phyloP scores from a whole-genome alignment of 805 yeast genomes.

The Candida namnaoensis region DNA sequence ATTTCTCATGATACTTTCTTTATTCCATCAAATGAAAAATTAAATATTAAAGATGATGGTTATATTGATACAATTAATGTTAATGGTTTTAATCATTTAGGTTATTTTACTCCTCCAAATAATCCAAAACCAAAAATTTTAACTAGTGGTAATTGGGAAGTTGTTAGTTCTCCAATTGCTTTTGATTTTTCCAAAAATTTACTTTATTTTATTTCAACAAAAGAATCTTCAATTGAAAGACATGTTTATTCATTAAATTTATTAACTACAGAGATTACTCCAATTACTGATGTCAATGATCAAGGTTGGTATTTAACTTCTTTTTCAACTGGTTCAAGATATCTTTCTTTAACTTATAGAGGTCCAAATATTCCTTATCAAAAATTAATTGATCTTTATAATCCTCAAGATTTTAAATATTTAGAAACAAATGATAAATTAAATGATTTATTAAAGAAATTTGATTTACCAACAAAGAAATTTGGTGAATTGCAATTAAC shows the following conservation, averaged over 20 bases:
- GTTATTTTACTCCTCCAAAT: constrained; percentile 65
- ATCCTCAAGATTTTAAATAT: constrained; percentile 18
- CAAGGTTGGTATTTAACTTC: constrained; percentile 60
- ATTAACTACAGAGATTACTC: constrained; percentile 21
- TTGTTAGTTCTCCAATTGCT: constrained; percentile 57
- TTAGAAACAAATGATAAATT: constrained; percentile 35
- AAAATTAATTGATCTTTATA: constrained; percentile 35
- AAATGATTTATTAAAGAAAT: constrained; percentile 17
- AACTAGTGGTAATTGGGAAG: constrained; percentile 85
- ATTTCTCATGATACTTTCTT: constrained; percentile 49
- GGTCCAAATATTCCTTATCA: constrained; percentile 70
- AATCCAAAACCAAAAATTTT: constrained; percentile 44
- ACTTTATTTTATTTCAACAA: constrained; percentile 60
- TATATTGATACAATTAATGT: constrained; percentile 74
- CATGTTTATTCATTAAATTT: constrained; percentile 64
- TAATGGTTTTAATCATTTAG: constrained; percentile 66
- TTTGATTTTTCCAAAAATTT: constrained; percentile 42
- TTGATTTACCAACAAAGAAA: constrained; percentile 44
- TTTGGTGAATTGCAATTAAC: constrained; percentile 40
- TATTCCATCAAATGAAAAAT: constrained; percentile 16
- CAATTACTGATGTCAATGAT: constrained; percentile 39
- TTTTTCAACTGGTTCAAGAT: constrained; percentile 70
- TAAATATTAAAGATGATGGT: constrained; percentile 51
- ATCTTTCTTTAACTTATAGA: constrained; percentile 49
- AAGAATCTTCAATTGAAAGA: constrained; percentile 66